A percentile compares a stretch with the other conserved stretches of the same genome.
Evolutionary conservation across 1,284 basidiomycete species (phyloP).

Genomic region (Ustilago bromivora): DNA sequence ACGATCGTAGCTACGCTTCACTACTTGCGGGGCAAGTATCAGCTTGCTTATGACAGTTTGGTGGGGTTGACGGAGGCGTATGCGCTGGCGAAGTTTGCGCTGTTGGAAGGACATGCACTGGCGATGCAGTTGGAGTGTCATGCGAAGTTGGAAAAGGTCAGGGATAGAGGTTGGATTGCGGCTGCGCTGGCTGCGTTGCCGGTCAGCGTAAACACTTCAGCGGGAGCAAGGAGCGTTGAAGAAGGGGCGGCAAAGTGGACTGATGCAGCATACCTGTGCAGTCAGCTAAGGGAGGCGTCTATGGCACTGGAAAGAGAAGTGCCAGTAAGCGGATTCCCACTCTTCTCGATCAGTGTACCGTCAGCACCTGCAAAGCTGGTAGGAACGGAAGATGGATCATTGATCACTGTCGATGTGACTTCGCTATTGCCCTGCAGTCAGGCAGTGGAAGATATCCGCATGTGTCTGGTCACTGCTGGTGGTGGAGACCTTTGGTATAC

Average conservation of each 20-base stretch:
- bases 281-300: constrained; percentile 40
- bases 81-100: constrained; percentile 78
- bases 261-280: constrained; percentile 34
- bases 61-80: constrained; percentile 67
- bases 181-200: constrained; percentile 66
- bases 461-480: constrained; percentile 51
- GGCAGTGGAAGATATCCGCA: constrained; percentile 58
- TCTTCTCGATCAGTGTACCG: constrained; percentile 38
- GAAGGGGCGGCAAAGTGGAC: constrained; percentile 27
- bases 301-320: constrained; percentile 48
- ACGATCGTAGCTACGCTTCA: constrained; percentile 87
- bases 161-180: constrained; percentile 80
- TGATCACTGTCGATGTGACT: constrained; percentile 43
- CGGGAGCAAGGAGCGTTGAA: not conserved
- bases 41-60: constrained; percentile 32
- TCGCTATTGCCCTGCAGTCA: constrained; percentile 41
- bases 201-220: constrained; percentile 7
- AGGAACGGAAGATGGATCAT: constrained; percentile 51
- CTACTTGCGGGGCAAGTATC: constrained; percentile 65
- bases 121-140: constrained; percentile 79
- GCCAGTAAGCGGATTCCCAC: constrained; percentile 47
- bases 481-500: constrained; percentile 59
- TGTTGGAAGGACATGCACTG: constrained; percentile 81
- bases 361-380: constrained; percentile 16
- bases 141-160: constrained; percentile 73